A percentile compares a stretch with the other conserved stretches of the same genome.
phyloP scores from a whole-genome alignment of 2,329 filamentous ascomycete species.

The Botrytis deweyae region DNA sequence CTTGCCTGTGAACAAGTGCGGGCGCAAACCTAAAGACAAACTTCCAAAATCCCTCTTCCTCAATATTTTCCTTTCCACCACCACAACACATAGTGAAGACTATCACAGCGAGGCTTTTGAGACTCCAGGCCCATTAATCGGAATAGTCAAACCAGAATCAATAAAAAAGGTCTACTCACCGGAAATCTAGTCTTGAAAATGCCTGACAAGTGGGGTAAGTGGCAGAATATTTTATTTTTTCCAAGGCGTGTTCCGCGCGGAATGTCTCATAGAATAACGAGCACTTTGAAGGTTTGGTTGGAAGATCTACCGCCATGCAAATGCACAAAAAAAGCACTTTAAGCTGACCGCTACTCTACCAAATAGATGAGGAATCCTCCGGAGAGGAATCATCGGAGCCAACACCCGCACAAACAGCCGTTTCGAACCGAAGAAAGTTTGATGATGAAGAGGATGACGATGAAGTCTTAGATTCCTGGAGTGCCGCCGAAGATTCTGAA shows the following conservation, averaged over 20 bases:
- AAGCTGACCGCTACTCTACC: slow-evolving; percentile 37
- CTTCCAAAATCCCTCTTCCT: slow-evolving; percentile 9
- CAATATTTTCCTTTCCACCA: slow-evolving; percentile 1
- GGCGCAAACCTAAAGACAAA: slow-evolving; percentile 19
- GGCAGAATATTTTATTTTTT: slow-evolving; percentile 26
- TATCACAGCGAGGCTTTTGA: neutral
- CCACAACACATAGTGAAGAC: neutral
- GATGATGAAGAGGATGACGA: slow-evolving; percentile 85
- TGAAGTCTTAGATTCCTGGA: slow-evolving; percentile 87
- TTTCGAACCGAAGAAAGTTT: slow-evolving; percentile 60
- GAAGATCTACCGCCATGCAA: slow-evolving; percentile 27
- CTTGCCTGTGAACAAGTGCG: slow-evolving; percentile 4
- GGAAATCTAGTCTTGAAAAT: slow-evolving; percentile 30
- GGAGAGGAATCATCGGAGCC: slow-evolving; percentile 48
- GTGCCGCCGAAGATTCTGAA: slow-evolving; percentile 94
- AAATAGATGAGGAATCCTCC: slow-evolving; percentile 39
- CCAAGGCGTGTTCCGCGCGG: neutral
- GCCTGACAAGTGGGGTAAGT: slow-evolving; percentile 41
- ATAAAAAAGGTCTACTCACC: neutral
- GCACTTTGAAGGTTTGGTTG: slow-evolving; percentile 21
- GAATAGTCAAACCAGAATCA: neutral
- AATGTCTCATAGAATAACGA: slow-evolving; percentile 9
- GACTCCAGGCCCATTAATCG: neutral
- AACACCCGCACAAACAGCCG: slow-evolving; percentile 41
- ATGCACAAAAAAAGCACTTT: slow-evolving; percentile 24